Percentiles rank a stretch among this genome's conserved stretches.
These are phyloP conservation scores for Candida vartiovaarae DNA, from an alignment of 805 yeast genomes.

Conservation along the genomic window DNA sequence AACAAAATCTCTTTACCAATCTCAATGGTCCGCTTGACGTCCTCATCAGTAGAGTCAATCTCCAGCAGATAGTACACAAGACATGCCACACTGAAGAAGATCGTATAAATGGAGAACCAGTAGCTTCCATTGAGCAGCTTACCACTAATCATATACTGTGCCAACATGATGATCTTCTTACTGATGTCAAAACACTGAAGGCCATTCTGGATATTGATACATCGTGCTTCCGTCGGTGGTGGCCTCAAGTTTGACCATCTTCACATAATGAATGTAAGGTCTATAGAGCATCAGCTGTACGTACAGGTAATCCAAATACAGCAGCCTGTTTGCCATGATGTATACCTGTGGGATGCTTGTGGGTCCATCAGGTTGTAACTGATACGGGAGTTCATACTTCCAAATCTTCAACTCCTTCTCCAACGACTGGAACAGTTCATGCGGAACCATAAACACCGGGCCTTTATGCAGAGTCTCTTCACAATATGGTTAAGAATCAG, in stretches of 20 bases:
- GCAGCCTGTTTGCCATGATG: conserved; percentile 65
- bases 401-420: conserved; percentile 70
- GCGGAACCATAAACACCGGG: conserved; percentile 23
- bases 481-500: conserved; percentile 67
- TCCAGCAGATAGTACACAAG: conserved; percentile 59
- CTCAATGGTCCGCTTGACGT: conserved; percentile 64
- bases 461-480: conserved; percentile 69
- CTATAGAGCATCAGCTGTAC: conserved; percentile 81
- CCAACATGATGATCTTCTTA: conserved; percentile 68
- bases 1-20: conserved; percentile 69
- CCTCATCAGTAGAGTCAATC: conserved; percentile 39
- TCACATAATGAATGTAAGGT: conserved; percentile 70
- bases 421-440: conserved; percentile 51
- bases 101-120: conserved; percentile 87
- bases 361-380: conserved; percentile 47
- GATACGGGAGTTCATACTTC: conserved; percentile 64
- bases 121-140: conserved; percentile 75
- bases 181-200: conserved; percentile 82
- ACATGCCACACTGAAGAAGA: conserved; percentile 69
- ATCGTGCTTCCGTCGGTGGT: conserved; percentile 23
- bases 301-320: conserved; percentile 70
- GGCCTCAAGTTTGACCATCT: conserved; percentile 25
- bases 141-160: conserved; percentile 71
- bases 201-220: conserved; percentile 61
- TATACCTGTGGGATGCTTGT: conserved; percentile 36